phyloP scores from a whole-genome alignment of 257 asterid species.

The Solanum clarkiae region DNA sequence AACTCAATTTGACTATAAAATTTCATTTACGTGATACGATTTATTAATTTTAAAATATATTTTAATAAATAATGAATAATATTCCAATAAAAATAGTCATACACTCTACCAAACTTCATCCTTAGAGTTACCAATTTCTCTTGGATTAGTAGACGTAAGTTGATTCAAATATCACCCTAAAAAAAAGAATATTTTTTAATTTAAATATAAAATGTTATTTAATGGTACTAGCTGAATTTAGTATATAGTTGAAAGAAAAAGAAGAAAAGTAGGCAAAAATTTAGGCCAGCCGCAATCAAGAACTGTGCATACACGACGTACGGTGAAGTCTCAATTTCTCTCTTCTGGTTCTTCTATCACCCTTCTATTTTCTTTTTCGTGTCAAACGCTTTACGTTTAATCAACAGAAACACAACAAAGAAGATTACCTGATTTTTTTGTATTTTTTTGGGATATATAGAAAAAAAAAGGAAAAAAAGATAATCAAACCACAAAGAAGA shows the following conservation, averaged over 20 bases:
- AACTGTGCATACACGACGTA: neutral
- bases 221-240: neutral
- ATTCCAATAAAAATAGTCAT: too few relatives aligned
- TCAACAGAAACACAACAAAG: neutral
- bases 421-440: neutral
- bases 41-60: too few relatives aligned
- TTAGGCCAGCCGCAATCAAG: slow-evolving; percentile 1
- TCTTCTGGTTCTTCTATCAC: neutral
- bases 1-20: too few relatives aligned
- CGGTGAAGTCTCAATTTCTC: neutral
- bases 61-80: too few relatives aligned
- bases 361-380: neutral
- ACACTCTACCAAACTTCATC: too few relatives aligned
- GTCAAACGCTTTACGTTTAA: neutral
- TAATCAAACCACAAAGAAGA: neutral
- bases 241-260: neutral
- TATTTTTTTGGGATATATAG: neutral
- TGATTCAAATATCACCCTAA: neutral
- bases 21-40: too few relatives aligned
- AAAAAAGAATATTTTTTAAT: neutral
- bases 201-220: neutral
- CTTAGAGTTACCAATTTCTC: too few relatives aligned
- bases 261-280: neutral
- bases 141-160: neutral
- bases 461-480: neutral